Evolutionary conservation across 1,284 basidiomycete genomes (phyloP), one percentile per base, ranked within the genome.

Genomic region (Leccinum solheimii): DNA sequence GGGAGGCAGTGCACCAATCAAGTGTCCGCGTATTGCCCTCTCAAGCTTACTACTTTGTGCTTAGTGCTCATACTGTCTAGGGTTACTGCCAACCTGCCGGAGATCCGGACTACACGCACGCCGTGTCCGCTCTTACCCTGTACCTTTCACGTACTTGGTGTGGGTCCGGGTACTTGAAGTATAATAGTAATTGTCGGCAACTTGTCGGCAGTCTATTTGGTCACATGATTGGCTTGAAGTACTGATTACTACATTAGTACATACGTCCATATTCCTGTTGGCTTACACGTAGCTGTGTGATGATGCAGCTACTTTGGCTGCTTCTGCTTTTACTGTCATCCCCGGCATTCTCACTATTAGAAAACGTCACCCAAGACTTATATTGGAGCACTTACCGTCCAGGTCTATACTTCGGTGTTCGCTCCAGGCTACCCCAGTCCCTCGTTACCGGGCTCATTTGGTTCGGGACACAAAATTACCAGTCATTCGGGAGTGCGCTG

Each of bases 341-440:
- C 11, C 13, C n/a, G 11, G 60, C 57, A 59, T 62, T 60, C 34
- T 66, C 70, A 10, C 45, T 63, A 48, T 61, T 61, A 38, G 58
- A 59, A 65, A 81, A 83, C 67, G 76, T 71, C 32, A 84, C 89
- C 55, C 82, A 87, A 62, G 86, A 88, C 8, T 76, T 94, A n/a
- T 75, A 94, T 67, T 97, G 95, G 95, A 94, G 94, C 3, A 81
- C 91, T 0, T 97, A 96, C 74, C 82, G 95, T 45, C 94, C 95
- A 1, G 93, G 94, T 70, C 82, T 97, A 32, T 98, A 97, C 79
- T 97, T 98, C 76, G 95, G 95, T 32, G 78, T 98, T 57, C 81
- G 93, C 52, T 92, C 95, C 21, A 84, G 88, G 51, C 78, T 93
- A 62, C 92, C 95, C 1, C 86, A 94, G 67, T 94, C 93, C 13